Conservation (phyloP, 2,329 filamentous ascomycete species). For the Apiospora pterosperma region DNA sequence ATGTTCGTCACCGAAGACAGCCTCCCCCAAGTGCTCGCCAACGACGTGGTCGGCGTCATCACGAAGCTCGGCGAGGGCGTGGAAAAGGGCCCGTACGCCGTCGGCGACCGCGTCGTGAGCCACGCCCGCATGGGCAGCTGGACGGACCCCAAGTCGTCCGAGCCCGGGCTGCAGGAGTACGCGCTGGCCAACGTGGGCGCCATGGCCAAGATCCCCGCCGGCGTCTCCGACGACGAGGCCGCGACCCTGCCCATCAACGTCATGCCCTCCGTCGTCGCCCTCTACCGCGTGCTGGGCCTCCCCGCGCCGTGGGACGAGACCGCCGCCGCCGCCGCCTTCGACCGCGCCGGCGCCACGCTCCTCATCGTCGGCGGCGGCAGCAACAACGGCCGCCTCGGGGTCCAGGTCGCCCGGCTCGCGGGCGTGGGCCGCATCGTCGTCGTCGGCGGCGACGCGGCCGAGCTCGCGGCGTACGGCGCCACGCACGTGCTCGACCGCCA, state of each 20-base stretch:
- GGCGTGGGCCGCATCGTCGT: conserved; percentile 36
- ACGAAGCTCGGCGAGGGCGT: conserved; percentile 22
- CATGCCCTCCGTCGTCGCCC: conserved; percentile 26
- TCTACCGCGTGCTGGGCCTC: conserved; percentile 30
- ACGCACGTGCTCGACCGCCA: conserved; percentile 39
- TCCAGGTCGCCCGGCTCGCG: conserved; percentile 30
- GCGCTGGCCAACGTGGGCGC: conserved; percentile 96
- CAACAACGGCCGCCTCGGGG: conserved; percentile 28
- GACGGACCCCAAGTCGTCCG: conserved; percentile 1
- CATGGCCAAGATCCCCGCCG: conserved; percentile 28
- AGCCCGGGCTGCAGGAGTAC: conserved; percentile 65
- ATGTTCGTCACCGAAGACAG: conserved; percentile 28
- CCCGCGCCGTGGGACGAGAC: conserved; percentile 22
- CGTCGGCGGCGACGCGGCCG: conserved; percentile 26
- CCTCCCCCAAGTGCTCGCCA: conserved; percentile 30
- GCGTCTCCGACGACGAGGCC: conserved; percentile 30
- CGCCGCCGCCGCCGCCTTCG: conserved; percentile 10
- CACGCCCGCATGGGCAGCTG: conserved; percentile 15
- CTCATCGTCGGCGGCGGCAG: conserved; percentile 33
- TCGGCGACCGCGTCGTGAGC: conserved; percentile 31
- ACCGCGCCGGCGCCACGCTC: conserved; percentile 20
- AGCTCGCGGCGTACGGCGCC: conserved; percentile 33
- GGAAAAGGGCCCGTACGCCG: conserved; percentile 16
- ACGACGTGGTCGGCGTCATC: conserved; percentile 32
- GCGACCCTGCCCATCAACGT: conserved; percentile 34